phyloP scores from a whole-genome alignment of 2,329 filamentous ascomycete species.

The Fragosphaeria purpurea region DNA sequence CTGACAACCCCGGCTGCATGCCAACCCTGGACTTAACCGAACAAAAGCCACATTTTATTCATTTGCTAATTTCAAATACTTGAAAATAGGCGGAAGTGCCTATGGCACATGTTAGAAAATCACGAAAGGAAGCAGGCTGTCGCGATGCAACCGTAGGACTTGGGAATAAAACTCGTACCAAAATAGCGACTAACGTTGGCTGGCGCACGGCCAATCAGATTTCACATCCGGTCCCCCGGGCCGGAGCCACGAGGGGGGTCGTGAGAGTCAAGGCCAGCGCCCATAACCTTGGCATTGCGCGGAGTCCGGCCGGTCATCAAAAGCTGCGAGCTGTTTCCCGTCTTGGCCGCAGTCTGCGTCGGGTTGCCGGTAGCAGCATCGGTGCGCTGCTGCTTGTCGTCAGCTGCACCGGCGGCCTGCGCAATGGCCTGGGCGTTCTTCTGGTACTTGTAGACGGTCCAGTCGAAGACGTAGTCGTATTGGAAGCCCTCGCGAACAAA shows the following conservation, averaged over 20 bases:
- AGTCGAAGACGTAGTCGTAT: constrained; percentile 99
- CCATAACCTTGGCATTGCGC: constrained; percentile 77
- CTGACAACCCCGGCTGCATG: too few relatives aligned
- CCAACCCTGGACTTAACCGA: too few relatives aligned
- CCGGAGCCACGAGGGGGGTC: constrained; percentile 67
- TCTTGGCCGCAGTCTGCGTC: constrained; percentile 32
- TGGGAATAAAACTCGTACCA: too few relatives aligned
- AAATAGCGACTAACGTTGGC: too few relatives aligned
- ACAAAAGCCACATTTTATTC: too few relatives aligned
- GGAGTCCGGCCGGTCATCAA: constrained; percentile 62
- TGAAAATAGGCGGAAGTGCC: too few relatives aligned
- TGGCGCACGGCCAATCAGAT: too few relatives aligned
- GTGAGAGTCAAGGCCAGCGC: constrained; percentile 53
- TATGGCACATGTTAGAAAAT: too few relatives aligned
- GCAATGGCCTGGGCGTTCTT: constrained; percentile 96
- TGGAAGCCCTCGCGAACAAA: constrained; percentile 99
- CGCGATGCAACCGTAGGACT: too few relatives aligned
- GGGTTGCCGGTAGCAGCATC: constrained; percentile 54
- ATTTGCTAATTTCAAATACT: too few relatives aligned
- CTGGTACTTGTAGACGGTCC: constrained; percentile 99
- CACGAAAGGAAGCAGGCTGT: too few relatives aligned
- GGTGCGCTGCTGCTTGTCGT: constrained; percentile 64
- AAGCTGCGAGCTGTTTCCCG: constrained; percentile 55
- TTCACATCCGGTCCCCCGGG: constrained; percentile 94
- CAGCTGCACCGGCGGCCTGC: constrained; percentile 63